Conservation (phyloP, 106 monocot genomes). For the Alisma plantagoaquatica region DNA sequence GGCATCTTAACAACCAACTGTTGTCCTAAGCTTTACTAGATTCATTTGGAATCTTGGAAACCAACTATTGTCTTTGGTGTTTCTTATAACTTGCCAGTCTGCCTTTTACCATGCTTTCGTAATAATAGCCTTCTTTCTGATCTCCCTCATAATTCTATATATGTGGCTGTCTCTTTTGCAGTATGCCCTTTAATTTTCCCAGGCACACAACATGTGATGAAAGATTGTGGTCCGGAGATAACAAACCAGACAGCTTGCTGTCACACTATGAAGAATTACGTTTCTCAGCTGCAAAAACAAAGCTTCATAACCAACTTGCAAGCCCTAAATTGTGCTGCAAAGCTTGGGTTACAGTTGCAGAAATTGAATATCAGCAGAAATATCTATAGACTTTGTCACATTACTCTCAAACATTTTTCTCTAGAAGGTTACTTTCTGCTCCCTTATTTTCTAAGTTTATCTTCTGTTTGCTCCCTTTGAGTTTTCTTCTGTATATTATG, state of each 20-base stretch:
- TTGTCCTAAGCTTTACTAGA: background rate
- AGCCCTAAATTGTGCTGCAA: slow-evolving; percentile 77
- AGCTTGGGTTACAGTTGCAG: slow-evolving; percentile 64
- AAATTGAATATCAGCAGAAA: slow-evolving; percentile 68
- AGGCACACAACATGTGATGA: slow-evolving; percentile 41
- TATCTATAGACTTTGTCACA: slow-evolving; percentile 65
- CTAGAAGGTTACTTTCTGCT: slow-evolving; percentile 99
- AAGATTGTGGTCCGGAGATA: slow-evolving; percentile 44
- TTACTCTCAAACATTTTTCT: slow-evolving; percentile 94
- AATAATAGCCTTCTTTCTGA: background rate
- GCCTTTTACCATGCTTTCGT: background rate
- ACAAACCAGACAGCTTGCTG: slow-evolving; percentile 67
- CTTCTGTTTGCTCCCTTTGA: too few species aligned
- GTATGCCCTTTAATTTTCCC: slow-evolving; percentile 85
- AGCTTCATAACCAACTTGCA: slow-evolving; percentile 97
- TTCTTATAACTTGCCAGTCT: background rate
- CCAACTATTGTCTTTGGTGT: background rate
- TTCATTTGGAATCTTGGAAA: background rate
- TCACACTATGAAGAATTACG: slow-evolving; percentile 60
- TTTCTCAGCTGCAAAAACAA: slow-evolving; percentile 86
- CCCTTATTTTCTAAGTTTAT: too few species aligned
- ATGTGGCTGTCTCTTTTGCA: slow-evolving; percentile 14
- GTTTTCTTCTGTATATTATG: slow-evolving; percentile 8
- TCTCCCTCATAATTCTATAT: background rate
- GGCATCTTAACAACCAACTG: background rate